Evolutionary conservation across 148 eudicot species (phyloP).

Genomic region (Rheum nobile): DNA sequence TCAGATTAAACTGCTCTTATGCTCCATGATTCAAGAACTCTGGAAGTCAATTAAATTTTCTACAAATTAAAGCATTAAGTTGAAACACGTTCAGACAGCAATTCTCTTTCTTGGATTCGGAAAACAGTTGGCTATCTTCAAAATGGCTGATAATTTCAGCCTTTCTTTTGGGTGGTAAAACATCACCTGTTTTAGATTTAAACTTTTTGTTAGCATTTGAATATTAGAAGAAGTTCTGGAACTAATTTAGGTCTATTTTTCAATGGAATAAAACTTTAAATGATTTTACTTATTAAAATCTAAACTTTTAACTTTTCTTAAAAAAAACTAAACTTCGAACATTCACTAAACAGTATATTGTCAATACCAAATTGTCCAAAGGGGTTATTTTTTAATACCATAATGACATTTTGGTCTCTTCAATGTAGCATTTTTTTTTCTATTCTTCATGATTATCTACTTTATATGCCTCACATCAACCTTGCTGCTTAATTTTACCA

Average conservation of each 20-base stretch:
- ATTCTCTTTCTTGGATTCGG: not conserved
- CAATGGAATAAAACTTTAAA: not conserved
- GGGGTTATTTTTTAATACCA: not conserved
- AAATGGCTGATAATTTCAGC: not conserved
- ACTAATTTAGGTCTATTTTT: not conserved
- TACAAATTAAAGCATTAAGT: not conserved
- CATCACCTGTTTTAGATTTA: not conserved
- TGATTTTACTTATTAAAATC: not conserved
- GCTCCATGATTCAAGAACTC: not conserved
- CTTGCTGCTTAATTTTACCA: not conserved
- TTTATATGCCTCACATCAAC: not conserved
- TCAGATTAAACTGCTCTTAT: not conserved
- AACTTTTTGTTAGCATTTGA: not conserved
- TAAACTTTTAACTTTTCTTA: not conserved
- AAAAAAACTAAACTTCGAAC: not conserved
- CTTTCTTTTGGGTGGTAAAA: not conserved
- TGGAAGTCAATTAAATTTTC: not conserved
- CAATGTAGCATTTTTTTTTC: not conserved
- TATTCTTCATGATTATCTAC: not conserved
- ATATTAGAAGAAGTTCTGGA: not conserved
- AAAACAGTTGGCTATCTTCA: not conserved
- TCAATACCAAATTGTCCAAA: not conserved
- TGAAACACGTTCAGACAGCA: not conserved
- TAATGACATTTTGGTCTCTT: not conserved
- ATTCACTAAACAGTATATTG: too few relatives aligned